Conservation (phyloP, 495 filamentous ascomycete genomes). For the Tuber indicum region DNA sequence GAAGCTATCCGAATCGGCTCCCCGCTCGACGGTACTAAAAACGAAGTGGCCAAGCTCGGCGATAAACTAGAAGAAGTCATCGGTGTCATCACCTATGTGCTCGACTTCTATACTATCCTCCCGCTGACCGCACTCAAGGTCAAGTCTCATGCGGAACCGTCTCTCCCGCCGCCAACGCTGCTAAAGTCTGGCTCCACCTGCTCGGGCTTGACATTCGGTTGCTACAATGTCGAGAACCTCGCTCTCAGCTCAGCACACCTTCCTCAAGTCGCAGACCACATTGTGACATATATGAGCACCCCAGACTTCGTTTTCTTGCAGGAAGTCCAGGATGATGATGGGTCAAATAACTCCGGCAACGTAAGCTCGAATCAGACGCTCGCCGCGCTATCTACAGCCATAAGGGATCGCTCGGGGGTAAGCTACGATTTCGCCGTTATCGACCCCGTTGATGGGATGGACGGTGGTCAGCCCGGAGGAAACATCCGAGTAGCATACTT, state of each 20-base stretch:
- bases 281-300: constrained; percentile 50
- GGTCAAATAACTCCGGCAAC: constrained; percentile 49
- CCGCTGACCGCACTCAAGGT: constrained; percentile 51
- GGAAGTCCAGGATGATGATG: constrained; percentile 57
- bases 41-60: constrained; percentile 52
- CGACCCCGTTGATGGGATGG: constrained; percentile 47
- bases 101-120: constrained; percentile 56
- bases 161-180: constrained; percentile 44
- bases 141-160: constrained; percentile 42
- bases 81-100: constrained; percentile 53
- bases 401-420: constrained; percentile 43
- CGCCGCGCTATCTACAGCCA: constrained; percentile 45
- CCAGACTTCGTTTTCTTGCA: constrained; percentile 56
- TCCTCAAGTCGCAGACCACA: constrained; percentile 49
- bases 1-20: constrained; percentile 55
- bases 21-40: constrained; percentile 55
- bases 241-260: constrained; percentile 47
- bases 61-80: constrained; percentile 54
- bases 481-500: constrained; percentile 61
- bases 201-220: constrained; percentile 50
- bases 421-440: constrained; percentile 50
- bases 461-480: constrained; percentile 57
- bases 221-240: constrained; percentile 60
- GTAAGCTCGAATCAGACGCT: constrained; percentile 50
- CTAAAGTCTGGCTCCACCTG: constrained; percentile 48